These are phyloP conservation scores for Megacollybia platyphylla DNA, from an alignment of 1,284 basidiomycete genomes.

Conservation along the genomic window DNA sequence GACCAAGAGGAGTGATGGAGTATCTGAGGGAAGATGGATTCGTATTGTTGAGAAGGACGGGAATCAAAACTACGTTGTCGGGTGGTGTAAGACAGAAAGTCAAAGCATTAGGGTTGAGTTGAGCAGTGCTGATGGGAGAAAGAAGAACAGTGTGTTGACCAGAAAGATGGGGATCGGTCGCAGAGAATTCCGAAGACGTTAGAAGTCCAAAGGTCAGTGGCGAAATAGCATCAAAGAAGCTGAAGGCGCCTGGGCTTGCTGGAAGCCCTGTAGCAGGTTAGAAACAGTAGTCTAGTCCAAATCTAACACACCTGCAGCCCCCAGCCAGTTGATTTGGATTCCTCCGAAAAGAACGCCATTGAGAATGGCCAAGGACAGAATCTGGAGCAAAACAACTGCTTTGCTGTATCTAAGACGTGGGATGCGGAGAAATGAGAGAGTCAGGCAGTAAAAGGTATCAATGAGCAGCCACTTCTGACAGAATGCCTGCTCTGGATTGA, in stretches of 20 bases:
- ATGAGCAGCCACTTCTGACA: conserved; percentile 61
- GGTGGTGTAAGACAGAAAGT: conserved; percentile 62
- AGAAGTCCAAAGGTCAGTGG: conserved; percentile 13
- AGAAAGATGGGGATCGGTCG: conserved; percentile 39
- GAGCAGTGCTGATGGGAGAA: conserved; percentile 82
- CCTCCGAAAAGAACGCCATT: conserved; percentile 67
- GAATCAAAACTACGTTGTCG: conserved; percentile 49
- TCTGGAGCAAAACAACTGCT: conserved; percentile 45
- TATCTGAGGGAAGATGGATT: conserved; percentile 66
- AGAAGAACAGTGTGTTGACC: conserved; percentile 86
- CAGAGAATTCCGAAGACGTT: conserved; percentile 30
- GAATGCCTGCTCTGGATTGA: conserved; percentile 21
- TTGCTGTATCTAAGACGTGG: conserved; percentile 58
- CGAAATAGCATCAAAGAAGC: not conserved
- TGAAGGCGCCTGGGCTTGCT: not conserved
- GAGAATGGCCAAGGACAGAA: conserved; percentile 42
- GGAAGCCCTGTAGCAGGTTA: not conserved
- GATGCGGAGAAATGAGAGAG: conserved; percentile 60
- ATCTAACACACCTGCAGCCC: conserved; percentile 15
- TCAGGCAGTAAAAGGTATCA: conserved; percentile 49
- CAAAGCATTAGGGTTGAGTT: conserved; percentile 58
- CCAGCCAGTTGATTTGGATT: conserved; percentile 31
- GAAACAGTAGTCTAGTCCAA: not conserved
- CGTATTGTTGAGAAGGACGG: conserved; percentile 87
- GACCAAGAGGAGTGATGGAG: conserved; percentile 58